These are phyloP conservation scores for Pterulicium gracile DNA, from an alignment of 1,284 basidiomycete genomes.

Conservation along the genomic window DNA sequence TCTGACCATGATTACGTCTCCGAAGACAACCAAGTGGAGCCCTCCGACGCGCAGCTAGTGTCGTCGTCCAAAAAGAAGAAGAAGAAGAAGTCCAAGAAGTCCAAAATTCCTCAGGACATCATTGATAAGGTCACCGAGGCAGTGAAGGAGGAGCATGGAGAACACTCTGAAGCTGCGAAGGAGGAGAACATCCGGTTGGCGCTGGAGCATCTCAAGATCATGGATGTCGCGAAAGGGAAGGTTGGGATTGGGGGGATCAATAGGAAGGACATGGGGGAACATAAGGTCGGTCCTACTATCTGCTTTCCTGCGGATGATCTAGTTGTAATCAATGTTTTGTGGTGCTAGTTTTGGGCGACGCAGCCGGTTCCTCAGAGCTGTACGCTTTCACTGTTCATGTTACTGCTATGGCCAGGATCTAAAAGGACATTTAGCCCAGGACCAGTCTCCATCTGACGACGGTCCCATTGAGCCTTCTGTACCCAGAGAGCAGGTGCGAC, in stretches of 20 bases:
- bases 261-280: constrained; percentile 73
- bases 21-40: too few relatives aligned
- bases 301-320: constrained; percentile 2
- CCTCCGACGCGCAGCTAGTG: neutral
- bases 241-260: constrained; percentile 56
- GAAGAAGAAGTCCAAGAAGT: constrained; percentile 62
- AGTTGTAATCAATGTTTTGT: constrained; percentile 6
- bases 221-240: constrained; percentile 66
- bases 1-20: too few relatives aligned
- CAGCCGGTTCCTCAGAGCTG: constrained; percentile 90
- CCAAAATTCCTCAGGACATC: constrained; percentile 48
- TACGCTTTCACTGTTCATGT: constrained; percentile 16
- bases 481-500: constrained; percentile 69
- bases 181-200: constrained; percentile 49
- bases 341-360: constrained; percentile 83
- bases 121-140: constrained; percentile 49
- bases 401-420: neutral
- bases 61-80: constrained; percentile 48
- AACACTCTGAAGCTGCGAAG: constrained; percentile 37
- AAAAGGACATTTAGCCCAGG: constrained; percentile 40
- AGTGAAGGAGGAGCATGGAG: constrained; percentile 45
- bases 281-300: constrained; percentile 52
- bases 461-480: constrained; percentile 86
- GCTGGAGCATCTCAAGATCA: constrained; percentile 60
- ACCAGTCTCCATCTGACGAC: constrained; percentile 49